Evolutionary conservation across 805 yeast species (phyloP).

Genomic region (Peterozyma toletana): DNA sequence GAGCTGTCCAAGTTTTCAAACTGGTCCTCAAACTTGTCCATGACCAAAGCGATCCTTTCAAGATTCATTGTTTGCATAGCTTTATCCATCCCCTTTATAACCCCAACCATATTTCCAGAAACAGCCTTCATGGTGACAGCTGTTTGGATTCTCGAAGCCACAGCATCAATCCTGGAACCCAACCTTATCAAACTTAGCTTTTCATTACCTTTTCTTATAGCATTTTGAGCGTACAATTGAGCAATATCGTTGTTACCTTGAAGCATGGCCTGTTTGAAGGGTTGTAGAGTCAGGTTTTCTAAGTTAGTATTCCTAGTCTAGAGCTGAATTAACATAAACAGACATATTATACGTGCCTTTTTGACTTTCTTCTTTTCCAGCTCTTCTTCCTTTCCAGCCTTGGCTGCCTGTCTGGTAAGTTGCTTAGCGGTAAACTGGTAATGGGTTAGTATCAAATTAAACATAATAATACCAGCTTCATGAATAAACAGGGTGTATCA

Average conservation of each 20-base stretch:
- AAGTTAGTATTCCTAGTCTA: not conserved
- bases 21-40: conserved; percentile 96
- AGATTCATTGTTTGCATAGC: conserved; percentile 95
- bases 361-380: conserved; percentile 83
- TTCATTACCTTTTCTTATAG: conserved; percentile 87
- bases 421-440: conserved; percentile 84
- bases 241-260: conserved; percentile 92
- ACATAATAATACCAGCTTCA: not conserved
- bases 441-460: not conserved
- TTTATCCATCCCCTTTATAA: conserved; percentile 91
- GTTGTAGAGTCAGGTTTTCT: conserved; percentile 1
- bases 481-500: not conserved
- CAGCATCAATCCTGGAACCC: conserved; percentile 90
- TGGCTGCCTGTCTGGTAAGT: conserved; percentile 80
- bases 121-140: conserved; percentile 97
- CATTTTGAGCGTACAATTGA: conserved; percentile 89
- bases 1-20: conserved; percentile 94
- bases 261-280: conserved; percentile 50
- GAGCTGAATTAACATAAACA: not conserved
- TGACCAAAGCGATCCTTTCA: conserved; percentile 84
- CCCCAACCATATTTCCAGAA: conserved; percentile 88
- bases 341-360: conserved; percentile 32
- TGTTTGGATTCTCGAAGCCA: conserved; percentile 91
- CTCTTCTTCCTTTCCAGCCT: conserved; percentile 85
- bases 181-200: conserved; percentile 71